phyloP scores from a whole-genome alignment of 768 basidiomycete species.

The Kwoniella dejecticola region DNA sequence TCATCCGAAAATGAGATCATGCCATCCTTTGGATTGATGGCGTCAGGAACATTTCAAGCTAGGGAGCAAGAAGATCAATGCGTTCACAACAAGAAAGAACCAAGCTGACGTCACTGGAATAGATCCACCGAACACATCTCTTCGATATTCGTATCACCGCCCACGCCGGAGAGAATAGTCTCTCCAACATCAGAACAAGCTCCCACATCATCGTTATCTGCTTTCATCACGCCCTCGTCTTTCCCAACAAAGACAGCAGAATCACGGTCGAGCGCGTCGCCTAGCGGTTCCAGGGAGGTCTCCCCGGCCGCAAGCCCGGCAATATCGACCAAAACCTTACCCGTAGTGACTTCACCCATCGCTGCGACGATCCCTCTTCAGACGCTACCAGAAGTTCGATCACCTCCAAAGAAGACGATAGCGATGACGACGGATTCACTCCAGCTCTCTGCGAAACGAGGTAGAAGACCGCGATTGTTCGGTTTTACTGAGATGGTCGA shows the following conservation, averaged over 20 bases:
- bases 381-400: constrained; percentile 52
- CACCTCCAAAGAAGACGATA: constrained; percentile 44
- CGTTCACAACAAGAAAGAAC: too few relatives aligned
- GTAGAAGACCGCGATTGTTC: constrained; percentile 48
- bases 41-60: too few relatives aligned
- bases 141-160: constrained; percentile 49
- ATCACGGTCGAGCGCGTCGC: constrained; percentile 1
- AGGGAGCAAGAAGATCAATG: too few relatives aligned
- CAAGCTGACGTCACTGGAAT: constrained; percentile 10
- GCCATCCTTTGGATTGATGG: neutral
- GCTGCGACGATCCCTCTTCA: constrained; percentile 38
- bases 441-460: constrained; percentile 29
- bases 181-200: constrained; percentile 17
- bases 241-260: neutral
- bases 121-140: constrained; percentile 28
- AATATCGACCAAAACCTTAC: constrained; percentile 10
- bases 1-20: neutral
- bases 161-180: constrained; percentile 41
- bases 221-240: neutral
- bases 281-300: constrained; percentile 5
- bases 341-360: constrained; percentile 7
- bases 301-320: constrained; percentile 28
- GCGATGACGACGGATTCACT: constrained; percentile 41
- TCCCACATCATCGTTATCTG: neutral
- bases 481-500: constrained; percentile 54